phyloP scores from a whole-genome alignment of 202 grass and related monocot genomes.

The Brachypodium distachyon region DNA sequence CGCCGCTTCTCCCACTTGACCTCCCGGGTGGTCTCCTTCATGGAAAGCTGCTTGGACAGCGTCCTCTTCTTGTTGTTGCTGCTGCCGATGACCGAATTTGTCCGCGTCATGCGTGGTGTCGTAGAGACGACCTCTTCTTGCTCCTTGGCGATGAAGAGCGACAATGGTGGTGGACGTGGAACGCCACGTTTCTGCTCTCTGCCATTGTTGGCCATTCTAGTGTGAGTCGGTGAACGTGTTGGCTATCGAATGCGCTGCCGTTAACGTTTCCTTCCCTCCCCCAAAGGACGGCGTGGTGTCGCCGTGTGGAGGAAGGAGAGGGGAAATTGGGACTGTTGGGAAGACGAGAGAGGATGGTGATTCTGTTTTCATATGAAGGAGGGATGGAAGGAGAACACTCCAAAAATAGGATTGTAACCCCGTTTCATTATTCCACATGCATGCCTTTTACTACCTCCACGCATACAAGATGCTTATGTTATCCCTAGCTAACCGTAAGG shows the following conservation, averaged over 20 bases:
- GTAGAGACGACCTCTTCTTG: neutral
- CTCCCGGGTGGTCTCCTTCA: conserved; percentile 65
- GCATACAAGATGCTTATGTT: conserved; percentile 3
- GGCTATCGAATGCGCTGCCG: neutral
- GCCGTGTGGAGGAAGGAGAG: neutral
- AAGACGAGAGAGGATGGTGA: neutral
- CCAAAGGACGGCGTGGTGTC: neutral
- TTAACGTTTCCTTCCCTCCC: conserved; percentile 15
- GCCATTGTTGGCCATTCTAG: conserved; percentile 16
- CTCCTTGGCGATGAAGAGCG: conserved; percentile 20
- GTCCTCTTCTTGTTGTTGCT: conserved; percentile 14
- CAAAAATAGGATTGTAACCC: conserved; percentile 13
- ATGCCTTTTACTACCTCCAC: neutral
- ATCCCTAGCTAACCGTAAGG: neutral
- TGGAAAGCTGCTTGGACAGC: conserved; percentile 49
- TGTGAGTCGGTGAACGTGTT: neutral
- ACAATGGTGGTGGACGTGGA: conserved; percentile 30
- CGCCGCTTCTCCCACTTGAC: conserved; percentile 59
- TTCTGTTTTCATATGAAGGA: conserved; percentile 22
- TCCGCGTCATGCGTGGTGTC: neutral
- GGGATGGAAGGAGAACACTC: neutral
- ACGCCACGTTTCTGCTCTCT: conserved; percentile 19
- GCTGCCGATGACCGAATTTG: neutral
- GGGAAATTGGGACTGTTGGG: conserved; percentile 27
- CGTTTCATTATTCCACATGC: neutral